phyloP scores from a whole-genome alignment of 371 early-diverging fungal genomes.

The Dinochytrium kinnereticum region DNA sequence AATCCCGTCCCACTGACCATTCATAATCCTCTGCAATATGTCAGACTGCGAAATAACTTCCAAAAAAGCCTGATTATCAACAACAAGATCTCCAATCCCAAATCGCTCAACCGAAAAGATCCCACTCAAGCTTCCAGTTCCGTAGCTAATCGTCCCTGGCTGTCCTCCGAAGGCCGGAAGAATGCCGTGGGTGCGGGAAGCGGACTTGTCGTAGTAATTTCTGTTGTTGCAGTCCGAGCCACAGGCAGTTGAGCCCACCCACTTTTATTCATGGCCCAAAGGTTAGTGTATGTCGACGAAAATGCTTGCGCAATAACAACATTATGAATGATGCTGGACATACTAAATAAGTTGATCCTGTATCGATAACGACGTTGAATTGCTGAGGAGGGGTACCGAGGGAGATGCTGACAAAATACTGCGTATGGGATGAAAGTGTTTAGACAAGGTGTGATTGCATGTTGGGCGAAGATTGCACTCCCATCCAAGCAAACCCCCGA shows the following conservation, averaged over 20 bases:
- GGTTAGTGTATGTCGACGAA: neutral
- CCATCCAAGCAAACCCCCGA: too few species aligned
- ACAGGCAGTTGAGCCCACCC: neutral
- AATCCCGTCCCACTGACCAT: conserved; percentile 22
- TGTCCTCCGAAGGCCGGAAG: neutral
- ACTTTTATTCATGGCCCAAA: too few species aligned
- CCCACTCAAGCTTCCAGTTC: conserved; percentile 19
- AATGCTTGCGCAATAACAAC: too few species aligned
- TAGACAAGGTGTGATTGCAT: conserved; percentile 6
- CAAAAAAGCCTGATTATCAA: conserved; percentile 14
- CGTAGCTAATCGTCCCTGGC: conserved; percentile 9
- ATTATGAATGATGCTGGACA: too few species aligned
- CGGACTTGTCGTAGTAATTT: neutral
- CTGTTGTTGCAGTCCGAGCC: conserved; percentile 6
- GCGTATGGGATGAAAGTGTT: neutral
- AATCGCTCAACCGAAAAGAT: neutral
- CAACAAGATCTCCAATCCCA: neutral
- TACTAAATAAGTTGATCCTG: conserved; percentile 17
- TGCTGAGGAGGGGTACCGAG: conserved; percentile 16
- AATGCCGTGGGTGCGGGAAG: neutral
- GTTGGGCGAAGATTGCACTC: too few species aligned
- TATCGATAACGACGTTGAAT: conserved; percentile 18
- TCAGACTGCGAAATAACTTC: conserved; percentile 10
- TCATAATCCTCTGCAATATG: neutral
- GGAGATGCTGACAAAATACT: conserved; percentile 9